phyloP scores from a whole-genome alignment of 2,329 filamentous ascomycete genomes.

The Paracamarosporium sp. region DNA sequence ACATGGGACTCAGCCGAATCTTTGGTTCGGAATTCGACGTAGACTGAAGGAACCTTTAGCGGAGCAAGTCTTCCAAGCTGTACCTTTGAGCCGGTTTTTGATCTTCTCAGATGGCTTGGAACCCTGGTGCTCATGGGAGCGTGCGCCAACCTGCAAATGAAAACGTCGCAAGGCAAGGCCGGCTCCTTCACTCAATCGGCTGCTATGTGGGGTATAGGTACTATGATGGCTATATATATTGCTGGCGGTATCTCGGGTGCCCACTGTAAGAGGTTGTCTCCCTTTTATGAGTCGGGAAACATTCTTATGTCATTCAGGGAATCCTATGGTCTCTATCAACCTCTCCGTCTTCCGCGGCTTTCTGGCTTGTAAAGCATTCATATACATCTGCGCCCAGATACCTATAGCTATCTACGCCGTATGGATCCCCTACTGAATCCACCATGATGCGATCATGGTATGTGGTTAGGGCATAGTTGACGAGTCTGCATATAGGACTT shows the following conservation, averaged over 20 bases:
- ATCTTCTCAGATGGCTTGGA: slow-evolving; percentile 9
- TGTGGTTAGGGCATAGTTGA: background rate
- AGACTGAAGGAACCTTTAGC: slow-evolving; percentile 19
- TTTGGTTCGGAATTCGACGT: slow-evolving; percentile 20
- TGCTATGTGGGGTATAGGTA: slow-evolving; percentile 56
- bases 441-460: slow-evolving; percentile 42
- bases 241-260: slow-evolving; percentile 54
- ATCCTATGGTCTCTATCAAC: slow-evolving; percentile 21
- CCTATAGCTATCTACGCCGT: slow-evolving; percentile 44
- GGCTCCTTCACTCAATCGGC: slow-evolving; percentile 14
- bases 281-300: background rate
- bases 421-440: slow-evolving; percentile 44
- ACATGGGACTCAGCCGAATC: slow-evolving; percentile 14
- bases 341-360: slow-evolving; percentile 45
- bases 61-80: slow-evolving; percentile 8
- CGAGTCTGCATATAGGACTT: slow-evolving; percentile 7
- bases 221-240: slow-evolving; percentile 55
- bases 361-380: slow-evolving; percentile 29
- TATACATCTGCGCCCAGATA: slow-evolving; percentile 44
- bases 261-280: slow-evolving; percentile 49
- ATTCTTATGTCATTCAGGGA: slow-evolving; percentile 9
- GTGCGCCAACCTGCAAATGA: slow-evolving; percentile 18
- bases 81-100: background rate
- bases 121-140: slow-evolving; percentile 19
- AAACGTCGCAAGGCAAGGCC: slow-evolving; percentile 13